phyloP scores from a whole-genome alignment of 2,329 filamentous ascomycete genomes.

The Fusarium avenaceum region DNA sequence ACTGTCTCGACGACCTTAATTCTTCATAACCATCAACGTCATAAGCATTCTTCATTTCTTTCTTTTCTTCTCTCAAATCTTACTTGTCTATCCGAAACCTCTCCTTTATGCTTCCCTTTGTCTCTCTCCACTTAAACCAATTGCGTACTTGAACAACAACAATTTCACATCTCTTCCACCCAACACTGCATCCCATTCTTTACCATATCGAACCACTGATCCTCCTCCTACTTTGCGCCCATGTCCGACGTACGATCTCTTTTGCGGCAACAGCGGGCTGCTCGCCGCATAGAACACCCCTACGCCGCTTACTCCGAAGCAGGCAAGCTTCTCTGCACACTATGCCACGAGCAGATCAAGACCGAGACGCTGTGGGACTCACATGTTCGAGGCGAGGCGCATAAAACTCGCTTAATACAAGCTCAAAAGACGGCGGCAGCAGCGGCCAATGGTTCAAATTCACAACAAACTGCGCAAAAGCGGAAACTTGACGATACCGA shows the following conservation, averaged over 20 bases:
- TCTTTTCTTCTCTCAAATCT: constrained; percentile 12
- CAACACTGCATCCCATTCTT: constrained; percentile 8
- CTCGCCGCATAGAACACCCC: constrained; percentile 79
- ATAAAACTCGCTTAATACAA: constrained; percentile 50
- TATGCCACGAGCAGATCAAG: constrained; percentile 75
- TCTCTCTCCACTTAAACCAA: not conserved
- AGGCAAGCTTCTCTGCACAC: constrained; percentile 75
- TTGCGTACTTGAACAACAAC: constrained; percentile 6
- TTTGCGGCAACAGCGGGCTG: constrained; percentile 80
- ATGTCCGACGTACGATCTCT: constrained; percentile 88
- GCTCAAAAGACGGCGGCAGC: constrained; percentile 33
- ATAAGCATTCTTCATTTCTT: constrained; percentile 28
- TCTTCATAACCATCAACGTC: constrained; percentile 25
- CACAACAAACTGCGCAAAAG: constrained; percentile 48
- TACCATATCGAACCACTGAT: constrained; percentile 5
- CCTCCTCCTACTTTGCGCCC: constrained; percentile 10
- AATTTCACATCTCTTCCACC: not conserved
- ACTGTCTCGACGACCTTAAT: constrained; percentile 28
- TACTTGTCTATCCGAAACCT: not conserved
- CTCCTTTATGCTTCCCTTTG: not conserved
- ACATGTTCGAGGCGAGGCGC: constrained; percentile 66
- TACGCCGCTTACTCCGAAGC: constrained; percentile 76
- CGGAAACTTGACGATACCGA: constrained; percentile 55
- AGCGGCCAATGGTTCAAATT: constrained; percentile 30
- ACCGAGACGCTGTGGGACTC: constrained; percentile 76